Evolutionary conservation across 352 stramenopile genomes (phyloP).

Genomic region (Phytophthora fragariae): DNA sequence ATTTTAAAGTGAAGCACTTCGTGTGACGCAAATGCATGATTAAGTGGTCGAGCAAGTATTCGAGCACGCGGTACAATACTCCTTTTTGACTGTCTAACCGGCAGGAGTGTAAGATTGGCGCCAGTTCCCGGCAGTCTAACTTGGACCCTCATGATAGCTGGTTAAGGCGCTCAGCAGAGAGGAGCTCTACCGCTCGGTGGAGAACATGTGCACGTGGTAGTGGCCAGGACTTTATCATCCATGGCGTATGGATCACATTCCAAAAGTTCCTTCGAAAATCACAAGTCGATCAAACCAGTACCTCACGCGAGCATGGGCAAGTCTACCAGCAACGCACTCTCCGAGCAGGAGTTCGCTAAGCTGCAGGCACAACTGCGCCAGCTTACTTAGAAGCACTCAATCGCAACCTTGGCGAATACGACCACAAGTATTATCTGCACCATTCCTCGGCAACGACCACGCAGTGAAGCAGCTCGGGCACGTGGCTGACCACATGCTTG

Average conservation of each 20-base stretch:
- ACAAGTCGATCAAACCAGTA: neutral
- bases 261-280: conserved; percentile 5
- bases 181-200: too few species aligned
- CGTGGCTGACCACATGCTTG: conserved; percentile 25
- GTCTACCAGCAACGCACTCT: conserved; percentile 11
- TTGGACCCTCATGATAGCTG: too few species aligned
- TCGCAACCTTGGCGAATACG: conserved; percentile 28
- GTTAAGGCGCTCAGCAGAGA: too few species aligned
- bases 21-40: too few species aligned
- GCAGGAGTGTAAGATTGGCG: too few species aligned
- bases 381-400: conserved; percentile 38
- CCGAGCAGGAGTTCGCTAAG: conserved; percentile 36
- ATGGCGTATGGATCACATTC: conserved; percentile 10
- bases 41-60: too few species aligned
- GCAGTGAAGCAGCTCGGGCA: conserved; percentile 31
- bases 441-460: conserved; percentile 35
- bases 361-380: conserved; percentile 38
- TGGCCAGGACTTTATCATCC: neutral
- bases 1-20: too few species aligned
- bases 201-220: too few species aligned
- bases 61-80: too few species aligned
- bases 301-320: conserved; percentile 31
- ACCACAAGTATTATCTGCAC: conserved; percentile 38
- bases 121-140: too few species aligned
- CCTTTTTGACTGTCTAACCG: too few species aligned